Percentiles rank a stretch among this genome's conserved stretches.
These are phyloP conservation scores for Epithemia pelagica DNA, from an alignment of 108 stramenopile species.

Conservation along the genomic window DNA sequence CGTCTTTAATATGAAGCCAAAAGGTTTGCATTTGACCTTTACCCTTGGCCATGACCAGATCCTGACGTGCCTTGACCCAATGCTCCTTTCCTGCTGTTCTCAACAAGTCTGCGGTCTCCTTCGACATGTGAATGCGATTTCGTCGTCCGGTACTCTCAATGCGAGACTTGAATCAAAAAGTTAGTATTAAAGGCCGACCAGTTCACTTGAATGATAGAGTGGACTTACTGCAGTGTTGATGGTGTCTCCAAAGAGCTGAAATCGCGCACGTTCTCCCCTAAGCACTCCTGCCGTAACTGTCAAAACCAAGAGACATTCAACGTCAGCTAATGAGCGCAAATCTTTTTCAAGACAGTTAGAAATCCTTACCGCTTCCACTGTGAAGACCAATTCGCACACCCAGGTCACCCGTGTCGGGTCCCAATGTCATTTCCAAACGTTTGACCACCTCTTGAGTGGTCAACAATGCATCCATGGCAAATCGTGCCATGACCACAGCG, in stretches of 20 bases:
- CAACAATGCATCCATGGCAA: constrained; percentile 19
- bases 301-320: neutral
- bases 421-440: constrained; percentile 5
- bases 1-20: constrained; percentile 6
- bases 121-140: constrained; percentile 6
- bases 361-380: neutral
- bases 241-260: constrained; percentile 5
- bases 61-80: constrained; percentile 8
- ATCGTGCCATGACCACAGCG: constrained; percentile 20
- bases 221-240: constrained; percentile 2
- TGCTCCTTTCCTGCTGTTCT: constrained; percentile 2
- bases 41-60: constrained; percentile 10
- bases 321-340: neutral
- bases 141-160: constrained; percentile 2
- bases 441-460: constrained; percentile 16
- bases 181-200: neutral
- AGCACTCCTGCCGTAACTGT: constrained; percentile 4
- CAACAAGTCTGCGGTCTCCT: constrained; percentile 8
- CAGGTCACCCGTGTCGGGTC: constrained; percentile 1
- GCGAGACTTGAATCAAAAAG: neutral
- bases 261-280: neutral
- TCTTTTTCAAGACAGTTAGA: neutral
- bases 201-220: neutral
- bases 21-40: constrained; percentile 12
- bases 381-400: neutral